Evolutionary conservation across 192 early-diverging fungal genomes (phyloP).

Genomic region (Jimgerdemannia lactiflua): DNA sequence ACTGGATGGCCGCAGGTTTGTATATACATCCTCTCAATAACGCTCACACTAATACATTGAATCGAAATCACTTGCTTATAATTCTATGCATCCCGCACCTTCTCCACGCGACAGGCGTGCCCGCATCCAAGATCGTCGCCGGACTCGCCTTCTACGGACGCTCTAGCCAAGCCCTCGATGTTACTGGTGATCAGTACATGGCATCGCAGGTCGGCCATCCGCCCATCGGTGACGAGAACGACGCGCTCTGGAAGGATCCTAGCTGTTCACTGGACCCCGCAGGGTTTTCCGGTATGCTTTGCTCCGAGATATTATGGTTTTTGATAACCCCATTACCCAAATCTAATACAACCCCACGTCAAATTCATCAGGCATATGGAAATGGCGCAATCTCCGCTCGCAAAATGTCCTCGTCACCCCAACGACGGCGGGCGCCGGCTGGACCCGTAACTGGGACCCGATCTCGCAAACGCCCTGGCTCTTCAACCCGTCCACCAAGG

Average conservation of each 20-base stretch:
- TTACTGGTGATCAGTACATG: constrained; percentile 18
- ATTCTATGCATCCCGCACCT: too few species aligned
- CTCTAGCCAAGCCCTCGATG: constrained; percentile 30
- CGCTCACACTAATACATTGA: too few species aligned
- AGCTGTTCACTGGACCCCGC: constrained; percentile 40
- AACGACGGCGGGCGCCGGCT: constrained; percentile 50
- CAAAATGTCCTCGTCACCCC: constrained; percentile 43
- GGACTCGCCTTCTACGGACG: constrained; percentile 67
- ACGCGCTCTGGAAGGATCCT: constrained; percentile 40
- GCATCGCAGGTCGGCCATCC: constrained; percentile 15
- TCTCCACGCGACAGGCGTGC: constrained; percentile 32
- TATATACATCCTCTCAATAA: too few species aligned
- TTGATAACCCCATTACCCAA: too few species aligned
- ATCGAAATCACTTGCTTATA: too few species aligned
- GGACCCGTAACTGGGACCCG: constrained; percentile 62
- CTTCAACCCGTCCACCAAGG: constrained; percentile 52
- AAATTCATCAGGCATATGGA: constrained; percentile 39
- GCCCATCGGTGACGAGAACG: constrained; percentile 56
- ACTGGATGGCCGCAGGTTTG: constrained; percentile 46
- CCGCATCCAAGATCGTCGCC: constrained; percentile 50
- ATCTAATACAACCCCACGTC: too few species aligned
- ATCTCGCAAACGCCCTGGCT: constrained; percentile 69
- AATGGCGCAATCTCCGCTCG: constrained; percentile 60
- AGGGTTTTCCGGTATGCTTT: constrained; percentile 39
- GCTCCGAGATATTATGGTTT: too few species aligned